Percentiles rank a stretch among this genome's conserved stretches.
These are phyloP conservation scores for Camptophora hylomeconis DNA, from an alignment of 2,329 filamentous ascomycete species.

Conservation along the genomic window DNA sequence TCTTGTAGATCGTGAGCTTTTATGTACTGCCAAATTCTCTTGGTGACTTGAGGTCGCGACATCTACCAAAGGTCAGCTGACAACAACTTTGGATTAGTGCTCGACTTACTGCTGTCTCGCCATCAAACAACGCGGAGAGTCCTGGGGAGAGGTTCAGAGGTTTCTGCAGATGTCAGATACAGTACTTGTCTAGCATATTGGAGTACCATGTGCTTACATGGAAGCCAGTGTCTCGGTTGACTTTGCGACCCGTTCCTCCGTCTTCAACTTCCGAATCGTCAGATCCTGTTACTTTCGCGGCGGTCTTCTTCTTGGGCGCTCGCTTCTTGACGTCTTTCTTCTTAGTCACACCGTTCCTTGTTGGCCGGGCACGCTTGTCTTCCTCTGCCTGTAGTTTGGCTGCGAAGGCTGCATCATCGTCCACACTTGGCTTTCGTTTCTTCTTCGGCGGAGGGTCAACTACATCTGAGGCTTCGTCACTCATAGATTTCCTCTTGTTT, in stretches of 20 bases:
- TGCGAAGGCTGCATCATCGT: constrained; percentile 77
- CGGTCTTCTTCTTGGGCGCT: constrained; percentile 48
- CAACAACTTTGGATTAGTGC: background rate
- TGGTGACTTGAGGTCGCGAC: constrained; percentile 88
- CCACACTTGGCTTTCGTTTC: constrained; percentile 47
- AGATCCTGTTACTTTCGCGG: constrained; percentile 27
- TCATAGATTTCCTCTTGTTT: constrained; percentile 29
- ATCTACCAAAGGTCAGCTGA: constrained; percentile 41
- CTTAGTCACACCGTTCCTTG: constrained; percentile 55
- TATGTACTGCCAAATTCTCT: constrained; percentile 93
- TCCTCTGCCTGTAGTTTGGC: constrained; percentile 86
- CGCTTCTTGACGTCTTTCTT: constrained; percentile 55
- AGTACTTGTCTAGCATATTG: too few relatives aligned
- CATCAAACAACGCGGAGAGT: constrained; percentile 30
- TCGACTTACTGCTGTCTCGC: constrained; percentile 29
- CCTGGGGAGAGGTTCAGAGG: constrained; percentile 32
- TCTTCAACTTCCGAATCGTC: constrained; percentile 68
- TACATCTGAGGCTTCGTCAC: constrained; percentile 27
- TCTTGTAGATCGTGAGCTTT: constrained; percentile 81
- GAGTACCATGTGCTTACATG: too few relatives aligned
- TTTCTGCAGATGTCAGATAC: constrained; percentile 23
- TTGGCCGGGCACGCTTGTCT: constrained; percentile 62
- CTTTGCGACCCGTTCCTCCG: constrained; percentile 47
- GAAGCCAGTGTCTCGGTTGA: constrained; percentile 74
- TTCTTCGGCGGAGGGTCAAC: constrained; percentile 44